Evolutionary conservation across 306 rosid species (phyloP).

Genomic region (Hippophae gyantsensis): DNA sequence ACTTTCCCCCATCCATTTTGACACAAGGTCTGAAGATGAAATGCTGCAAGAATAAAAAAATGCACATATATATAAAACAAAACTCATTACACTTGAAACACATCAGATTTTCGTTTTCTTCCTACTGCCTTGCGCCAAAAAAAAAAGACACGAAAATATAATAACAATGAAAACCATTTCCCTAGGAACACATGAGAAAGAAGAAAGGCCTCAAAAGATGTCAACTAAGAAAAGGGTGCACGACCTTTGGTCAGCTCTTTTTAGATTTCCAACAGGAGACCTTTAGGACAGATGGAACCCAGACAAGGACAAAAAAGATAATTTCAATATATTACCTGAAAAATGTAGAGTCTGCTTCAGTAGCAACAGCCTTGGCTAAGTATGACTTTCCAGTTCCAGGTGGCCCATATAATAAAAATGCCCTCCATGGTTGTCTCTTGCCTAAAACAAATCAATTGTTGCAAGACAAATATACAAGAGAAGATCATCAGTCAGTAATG

Average conservation of each 20-base stretch:
- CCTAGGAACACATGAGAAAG: no score
- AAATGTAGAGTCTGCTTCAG: slow-evolving; percentile 97
- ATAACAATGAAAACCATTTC: no score
- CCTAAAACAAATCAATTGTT: slow-evolving; percentile 34
- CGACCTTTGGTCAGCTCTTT: no score
- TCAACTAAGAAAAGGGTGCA: no score
- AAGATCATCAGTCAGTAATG: slow-evolving; percentile 1
- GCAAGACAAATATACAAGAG: not conserved
- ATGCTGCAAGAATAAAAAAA: slow-evolving; percentile 36
- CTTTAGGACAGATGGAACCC: not conserved
- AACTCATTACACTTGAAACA: no score
- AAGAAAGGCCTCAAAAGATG: no score
- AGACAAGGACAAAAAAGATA: not conserved
- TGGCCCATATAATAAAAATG: slow-evolving; percentile 87
- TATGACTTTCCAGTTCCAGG: slow-evolving; percentile 99
- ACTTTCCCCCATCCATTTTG: slow-evolving; percentile 99
- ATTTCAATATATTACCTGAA: slow-evolving; percentile 47
- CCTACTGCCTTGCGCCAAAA: no score
- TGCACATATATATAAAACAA: not conserved
- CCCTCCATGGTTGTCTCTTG: slow-evolving; percentile 98
- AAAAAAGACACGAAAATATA: no score
- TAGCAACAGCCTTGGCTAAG: slow-evolving; percentile 98
- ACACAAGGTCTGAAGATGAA: slow-evolving; percentile 95
- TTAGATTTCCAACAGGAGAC: no score
- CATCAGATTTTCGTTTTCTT: no score